A percentile compares a stretch with the other conserved stretches of the same genome.
These are phyloP conservation scores for Chlorella sp. DNA, from an alignment of 139 green algal species.

Conservation along the genomic window DNA sequence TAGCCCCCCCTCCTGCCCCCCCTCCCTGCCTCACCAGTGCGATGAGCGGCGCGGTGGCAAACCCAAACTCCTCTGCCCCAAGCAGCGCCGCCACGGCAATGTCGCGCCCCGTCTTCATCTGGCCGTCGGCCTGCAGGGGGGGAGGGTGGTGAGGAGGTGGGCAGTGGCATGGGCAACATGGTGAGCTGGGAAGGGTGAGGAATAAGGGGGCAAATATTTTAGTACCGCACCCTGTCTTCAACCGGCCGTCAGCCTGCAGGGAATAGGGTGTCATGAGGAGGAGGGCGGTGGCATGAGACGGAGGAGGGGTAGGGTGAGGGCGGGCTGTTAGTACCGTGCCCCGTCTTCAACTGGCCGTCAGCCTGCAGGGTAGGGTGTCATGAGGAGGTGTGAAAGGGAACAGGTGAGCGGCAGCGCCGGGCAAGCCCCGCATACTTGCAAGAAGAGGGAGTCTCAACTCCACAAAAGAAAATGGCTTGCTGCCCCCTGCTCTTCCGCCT, in stretches of 20 bases:
- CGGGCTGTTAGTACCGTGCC: conserved; percentile 90
- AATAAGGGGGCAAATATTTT: too few species aligned
- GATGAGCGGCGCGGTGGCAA: conserved; percentile 96
- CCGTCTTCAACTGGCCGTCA: conserved; percentile 90
- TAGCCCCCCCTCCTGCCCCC: background rate
- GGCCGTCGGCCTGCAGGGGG: conserved; percentile 85
- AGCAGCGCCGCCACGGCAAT: conserved; percentile 88
- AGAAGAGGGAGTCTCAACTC: too few species aligned
- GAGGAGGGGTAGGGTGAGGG: too few species aligned
- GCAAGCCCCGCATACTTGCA: too few species aligned
- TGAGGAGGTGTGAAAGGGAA: background rate
- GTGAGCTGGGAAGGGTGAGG: too few species aligned
- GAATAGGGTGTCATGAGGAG: too few species aligned
- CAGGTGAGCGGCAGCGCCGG: too few species aligned
- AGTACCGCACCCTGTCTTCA: too few species aligned
- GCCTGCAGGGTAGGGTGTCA: background rate
- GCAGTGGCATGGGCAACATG: background rate
- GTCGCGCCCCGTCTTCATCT: conserved; percentile 95
- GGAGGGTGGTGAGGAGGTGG: background rate
- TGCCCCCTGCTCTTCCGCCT: too few species aligned
- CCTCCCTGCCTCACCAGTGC: conserved; percentile 63
- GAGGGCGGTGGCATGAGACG: too few species aligned
- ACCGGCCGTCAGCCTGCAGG: too few species aligned
- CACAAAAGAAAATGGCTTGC: too few species aligned
- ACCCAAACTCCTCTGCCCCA: conserved; percentile 97